Percentiles rank a stretch among this genome's conserved stretches.
phyloP scores from a whole-genome alignment of 1,139 yeast species.

The Scheffersomyces insectosa region DNA sequence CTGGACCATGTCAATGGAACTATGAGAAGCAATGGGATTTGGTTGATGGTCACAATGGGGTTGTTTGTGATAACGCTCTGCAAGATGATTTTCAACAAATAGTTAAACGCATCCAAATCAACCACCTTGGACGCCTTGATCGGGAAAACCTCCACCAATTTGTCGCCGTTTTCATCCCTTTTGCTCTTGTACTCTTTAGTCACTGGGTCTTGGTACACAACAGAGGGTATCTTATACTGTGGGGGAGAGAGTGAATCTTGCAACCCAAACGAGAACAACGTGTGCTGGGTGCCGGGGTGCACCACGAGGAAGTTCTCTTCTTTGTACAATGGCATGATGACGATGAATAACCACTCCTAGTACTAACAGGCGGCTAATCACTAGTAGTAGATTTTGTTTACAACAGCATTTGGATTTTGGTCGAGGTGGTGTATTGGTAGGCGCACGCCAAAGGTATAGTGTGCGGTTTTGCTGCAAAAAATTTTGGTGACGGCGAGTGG shows the following conservation, averaged over 20 bases:
- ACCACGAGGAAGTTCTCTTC: conserved; percentile 65
- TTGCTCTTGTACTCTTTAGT: conserved; percentile 43
- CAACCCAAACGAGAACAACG: conserved; percentile 79
- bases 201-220: conserved; percentile 58
- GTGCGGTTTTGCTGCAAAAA: no score
- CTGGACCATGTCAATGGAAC: conserved; percentile 73
- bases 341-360: no score
- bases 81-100: conserved; percentile 60
- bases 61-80: conserved; percentile 55
- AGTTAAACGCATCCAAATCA: conserved; percentile 70
- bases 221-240: conserved; percentile 69
- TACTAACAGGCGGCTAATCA: no score
- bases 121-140: conserved; percentile 62
- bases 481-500: no score
- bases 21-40: conserved; percentile 53
- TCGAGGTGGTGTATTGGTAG: no score
- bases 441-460: no score
- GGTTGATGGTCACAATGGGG: conserved; percentile 51
- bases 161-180: conserved; percentile 24
- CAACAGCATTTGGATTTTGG: no score
- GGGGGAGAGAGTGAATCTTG: conserved; percentile 82
- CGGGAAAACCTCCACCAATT: conserved; percentile 56
- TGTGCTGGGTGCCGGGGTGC: conserved; percentile 77
- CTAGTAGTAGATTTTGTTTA: no score
- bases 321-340: conserved; percentile 56